Evolutionary conservation across 78 protist species (phyloP), one percentile per base, ranked within the genome.

Genomic region (Dictyostelium purpureum): DNA sequence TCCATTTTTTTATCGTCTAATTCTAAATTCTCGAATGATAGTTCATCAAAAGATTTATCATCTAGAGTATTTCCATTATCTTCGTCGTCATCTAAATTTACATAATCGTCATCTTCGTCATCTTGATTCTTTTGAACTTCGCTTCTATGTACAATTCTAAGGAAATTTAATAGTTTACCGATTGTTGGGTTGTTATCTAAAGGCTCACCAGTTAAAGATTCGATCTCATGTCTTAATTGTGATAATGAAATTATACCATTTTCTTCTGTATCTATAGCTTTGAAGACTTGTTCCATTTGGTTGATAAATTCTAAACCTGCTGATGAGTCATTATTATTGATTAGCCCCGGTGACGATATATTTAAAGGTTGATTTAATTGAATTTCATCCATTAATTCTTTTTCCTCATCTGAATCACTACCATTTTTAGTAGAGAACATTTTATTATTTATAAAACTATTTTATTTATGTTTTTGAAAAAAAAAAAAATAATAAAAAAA

Each of bases 231-330:
- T 59, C 76, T 73, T 26, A 85, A 38, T 33, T 85, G 92, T n/a
- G 56, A 6, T 4, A 85, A 33, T 38, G 92, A 45, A 2, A 85
- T 85, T 1, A 74, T 37, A n/a, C 92, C 92, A 59, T 38, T 73
- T 10, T 47, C 69, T 11, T 73, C 75, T n/a, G 35, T 45, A 73
- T 85, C 92, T 26, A 85, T 85, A 6, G 80, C 54, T 33, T 59
- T 85, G 33, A 85, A 85, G 14, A 85, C 80, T 28, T 85, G 83
- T 45, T 85, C 92, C 92, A 85, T 85, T 61, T 85, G 92, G 31
- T 52, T 31, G 18, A 85, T 85, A 57, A 85, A 85, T n/a, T 85
- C 80, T 10, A 24, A 35, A 14, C 71, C 71, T 4, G 40, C n/a
- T 63, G 71, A 63, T 33, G 38, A 35, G n/a, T 26, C 52, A 59